Evolutionary conservation across 345 rosid genomes (phyloP), one percentile per base, ranked within the genome.

Genomic region (Nephelium lappaceum): DNA sequence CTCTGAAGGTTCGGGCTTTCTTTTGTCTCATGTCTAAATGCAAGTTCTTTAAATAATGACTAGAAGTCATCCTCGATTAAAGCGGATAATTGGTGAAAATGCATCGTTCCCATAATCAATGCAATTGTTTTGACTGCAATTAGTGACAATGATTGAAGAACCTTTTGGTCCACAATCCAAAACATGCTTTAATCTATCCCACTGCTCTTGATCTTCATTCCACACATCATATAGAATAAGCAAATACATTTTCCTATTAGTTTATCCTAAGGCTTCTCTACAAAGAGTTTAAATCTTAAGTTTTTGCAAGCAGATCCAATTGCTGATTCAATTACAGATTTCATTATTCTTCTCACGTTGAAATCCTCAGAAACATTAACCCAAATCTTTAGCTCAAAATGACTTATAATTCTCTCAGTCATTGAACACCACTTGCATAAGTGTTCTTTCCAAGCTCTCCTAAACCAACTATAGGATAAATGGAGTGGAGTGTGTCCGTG

Each of bases 21-120:
- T 60, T 71, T 60, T 8, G 11, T 19, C 19, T 19, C 16, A 9
- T 41, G 19, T 27, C 25, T 11, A 45, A 69, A 77, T 8, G 80
- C 80, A n/a, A 69, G 43, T 15, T 71, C 42, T 45, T 58, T 60
- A 61, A 77, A 77, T 11, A 69, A 27, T 16, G 24, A 47, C 79
- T 65, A 76, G 25, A 62, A 67, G n/a, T 76, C 79, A 21, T n/a
- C 79, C 10, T 67, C 24, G 0, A 53, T 47, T 39, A 76, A 66
- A 19, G 53, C 51, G 12, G 57, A 21, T 53, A 67, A 55, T 25
- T 23, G 47, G 38, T 8, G 27, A 6, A 47, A 0, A 27, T 21
- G 16, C 6, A 19, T 8, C 11, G 39, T 38, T 49, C 49, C 36
- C 66, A 67, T 76, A 55, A 67, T 53, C 14, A 14, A 69, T 7